Percentiles rank a stretch among this genome's conserved stretches.
These are phyloP conservation scores for Aspergillus sp. DNA, from an alignment of 2,329 filamentous ascomycete species.

Conservation along the genomic window DNA sequence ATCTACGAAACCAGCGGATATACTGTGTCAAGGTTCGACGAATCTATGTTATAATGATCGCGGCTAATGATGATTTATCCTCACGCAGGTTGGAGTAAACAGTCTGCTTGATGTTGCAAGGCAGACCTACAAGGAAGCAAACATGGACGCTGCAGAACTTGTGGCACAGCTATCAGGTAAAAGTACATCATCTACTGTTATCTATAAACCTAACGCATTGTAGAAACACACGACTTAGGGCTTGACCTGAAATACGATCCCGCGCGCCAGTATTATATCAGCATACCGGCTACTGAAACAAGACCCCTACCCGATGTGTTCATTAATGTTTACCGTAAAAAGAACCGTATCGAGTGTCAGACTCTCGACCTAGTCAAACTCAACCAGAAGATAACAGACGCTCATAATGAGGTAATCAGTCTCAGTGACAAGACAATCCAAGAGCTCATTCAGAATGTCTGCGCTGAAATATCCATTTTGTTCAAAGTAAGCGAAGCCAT, in stretches of 20 bases:
- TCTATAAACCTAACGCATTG: slow-evolving; percentile 19
- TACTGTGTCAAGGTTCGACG: slow-evolving; percentile 80
- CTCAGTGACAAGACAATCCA: slow-evolving; percentile 79
- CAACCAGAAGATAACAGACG: slow-evolving; percentile 74
- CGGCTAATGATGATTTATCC: neutral
- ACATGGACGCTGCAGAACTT: slow-evolving; percentile 72
- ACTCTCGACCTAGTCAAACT: slow-evolving; percentile 81
- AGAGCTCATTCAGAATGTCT: slow-evolving; percentile 69
- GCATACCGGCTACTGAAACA: slow-evolving; percentile 62
- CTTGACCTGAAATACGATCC: slow-evolving; percentile 74
- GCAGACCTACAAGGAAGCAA: slow-evolving; percentile 86
- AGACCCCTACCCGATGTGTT: slow-evolving; percentile 67
- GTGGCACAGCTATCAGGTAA: slow-evolving; percentile 66
- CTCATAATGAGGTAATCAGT: slow-evolving; percentile 78
- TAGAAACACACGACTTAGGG: slow-evolving; percentile 58
- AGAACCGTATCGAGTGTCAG: slow-evolving; percentile 79
- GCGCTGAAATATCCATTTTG: slow-evolving; percentile 67
- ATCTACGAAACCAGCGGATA: slow-evolving; percentile 83
- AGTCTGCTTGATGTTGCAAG: slow-evolving; percentile 85
- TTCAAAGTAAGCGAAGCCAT: slow-evolving; percentile 86
- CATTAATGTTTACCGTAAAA: slow-evolving; percentile 73
- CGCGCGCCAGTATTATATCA: slow-evolving; percentile 76
- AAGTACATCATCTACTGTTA: neutral
- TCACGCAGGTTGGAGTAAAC: slow-evolving; percentile 68
- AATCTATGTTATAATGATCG: slow-evolving; percentile 5